A percentile compares a stretch with the other conserved stretches of the same genome.
These are phyloP conservation scores for Aaosphaeria pasadenensis DNA, from an alignment of 2,329 filamentous ascomycete genomes.

Conservation along the genomic window DNA sequence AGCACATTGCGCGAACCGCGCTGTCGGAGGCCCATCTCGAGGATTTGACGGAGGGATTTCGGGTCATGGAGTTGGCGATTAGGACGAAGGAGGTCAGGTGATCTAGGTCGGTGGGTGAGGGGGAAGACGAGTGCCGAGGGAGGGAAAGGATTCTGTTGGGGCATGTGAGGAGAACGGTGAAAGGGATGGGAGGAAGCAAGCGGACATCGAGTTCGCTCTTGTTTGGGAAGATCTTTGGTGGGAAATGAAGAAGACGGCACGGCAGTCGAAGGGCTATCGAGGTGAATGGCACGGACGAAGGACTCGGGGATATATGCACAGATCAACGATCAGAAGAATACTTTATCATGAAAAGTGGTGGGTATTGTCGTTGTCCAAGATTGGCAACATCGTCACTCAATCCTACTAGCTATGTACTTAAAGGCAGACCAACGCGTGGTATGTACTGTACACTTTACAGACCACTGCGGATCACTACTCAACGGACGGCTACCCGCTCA, in stretches of 20 bases:
- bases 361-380: too few species aligned
- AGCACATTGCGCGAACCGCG: conserved; percentile 24
- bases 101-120: not conserved
- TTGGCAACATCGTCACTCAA: too few species aligned
- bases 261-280: too few species aligned
- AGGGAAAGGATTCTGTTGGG: not conserved
- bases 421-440: too few species aligned
- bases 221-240: too few species aligned
- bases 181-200: not conserved
- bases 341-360: too few species aligned
- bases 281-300: not conserved
- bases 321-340: not conserved
- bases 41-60: not conserved
- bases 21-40: conserved; percentile 5
- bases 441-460: too few species aligned
- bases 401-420: too few species aligned
- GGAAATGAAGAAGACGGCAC: too few species aligned
- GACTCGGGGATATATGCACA: not conserved
- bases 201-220: too few species aligned
- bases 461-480: too few species aligned
- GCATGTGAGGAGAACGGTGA: not conserved
- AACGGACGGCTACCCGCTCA: too few species aligned
- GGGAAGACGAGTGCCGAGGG: not conserved
- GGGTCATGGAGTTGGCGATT: conserved; percentile 8
- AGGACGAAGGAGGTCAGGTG: conserved; percentile 1